Evolutionary conservation across 352 stramenopile species (phyloP).

Genomic region (Phytopythium delawarense): DNA sequence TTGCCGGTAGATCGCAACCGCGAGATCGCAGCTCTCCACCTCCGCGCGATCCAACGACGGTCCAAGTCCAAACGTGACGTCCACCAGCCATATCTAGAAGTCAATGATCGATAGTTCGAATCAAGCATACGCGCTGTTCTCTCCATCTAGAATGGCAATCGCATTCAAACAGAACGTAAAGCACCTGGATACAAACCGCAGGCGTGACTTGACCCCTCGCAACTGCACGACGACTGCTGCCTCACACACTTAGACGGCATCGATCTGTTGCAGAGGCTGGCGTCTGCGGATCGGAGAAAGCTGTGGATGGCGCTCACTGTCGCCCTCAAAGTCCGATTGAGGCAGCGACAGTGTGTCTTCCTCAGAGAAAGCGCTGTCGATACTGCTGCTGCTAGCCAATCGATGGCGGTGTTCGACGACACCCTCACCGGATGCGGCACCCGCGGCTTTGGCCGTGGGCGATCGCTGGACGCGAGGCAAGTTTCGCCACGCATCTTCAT

Average conservation of each 20-base stretch:
- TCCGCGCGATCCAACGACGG: constrained; percentile 50
- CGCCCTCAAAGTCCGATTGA: constrained; percentile 9
- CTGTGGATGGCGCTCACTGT: constrained; percentile 13
- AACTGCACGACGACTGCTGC: not conserved
- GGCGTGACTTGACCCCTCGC: not conserved
- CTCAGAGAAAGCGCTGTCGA: constrained; percentile 25
- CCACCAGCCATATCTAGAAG: constrained; percentile 25
- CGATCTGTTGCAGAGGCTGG: constrained; percentile 16
- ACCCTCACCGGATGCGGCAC: not conserved
- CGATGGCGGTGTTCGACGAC: constrained; percentile 14
- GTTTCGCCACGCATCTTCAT: constrained; percentile 78
- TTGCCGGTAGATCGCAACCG: constrained; percentile 48
- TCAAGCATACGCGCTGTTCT: not conserved
- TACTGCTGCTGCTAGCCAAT: constrained; percentile 37
- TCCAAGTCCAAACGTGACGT: constrained; percentile 31
- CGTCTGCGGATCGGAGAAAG: constrained; percentile 36
- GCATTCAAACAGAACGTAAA: not conserved
- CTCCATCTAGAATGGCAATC: not conserved
- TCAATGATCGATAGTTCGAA: constrained; percentile 20
- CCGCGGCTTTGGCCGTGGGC: constrained; percentile 25
- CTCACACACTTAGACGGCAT: constrained; percentile 21
- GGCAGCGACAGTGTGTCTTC: constrained; percentile 8
- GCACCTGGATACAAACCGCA: not conserved
- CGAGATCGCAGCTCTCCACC: constrained; percentile 56
- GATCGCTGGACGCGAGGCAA: constrained; percentile 67